Conservation (phyloP, 2,329 filamentous ascomycete genomes). For the Aspergillus brasiliensis region DNA sequence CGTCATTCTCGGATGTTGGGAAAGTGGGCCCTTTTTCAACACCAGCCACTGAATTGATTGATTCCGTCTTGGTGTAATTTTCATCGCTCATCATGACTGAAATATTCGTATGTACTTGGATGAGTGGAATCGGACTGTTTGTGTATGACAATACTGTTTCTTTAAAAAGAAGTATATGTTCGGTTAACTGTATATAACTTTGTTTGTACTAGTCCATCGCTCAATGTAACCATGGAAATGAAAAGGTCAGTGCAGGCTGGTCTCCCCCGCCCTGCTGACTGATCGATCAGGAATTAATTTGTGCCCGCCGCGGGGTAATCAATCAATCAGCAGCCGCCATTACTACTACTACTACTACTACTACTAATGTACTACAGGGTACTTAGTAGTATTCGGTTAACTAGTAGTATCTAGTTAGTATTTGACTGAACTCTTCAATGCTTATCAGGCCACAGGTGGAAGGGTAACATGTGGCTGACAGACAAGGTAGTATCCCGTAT, state of each 20-base stretch:
- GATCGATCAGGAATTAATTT: constrained; percentile 2
- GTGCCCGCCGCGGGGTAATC: constrained; percentile 9
- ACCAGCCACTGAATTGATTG: background rate
- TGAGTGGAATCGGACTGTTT: too few species aligned
- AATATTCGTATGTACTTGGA: too few species aligned
- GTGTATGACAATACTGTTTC: too few species aligned
- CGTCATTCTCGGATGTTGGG: constrained; percentile 5
- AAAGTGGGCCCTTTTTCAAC: constrained; percentile 6
- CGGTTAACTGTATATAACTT: too few species aligned
- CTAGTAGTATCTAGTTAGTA: too few species aligned
- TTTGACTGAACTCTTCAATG: background rate
- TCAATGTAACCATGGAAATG: constrained; percentile 12
- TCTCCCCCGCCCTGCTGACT: background rate
- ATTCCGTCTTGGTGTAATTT: background rate
- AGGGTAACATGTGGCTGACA: constrained; percentile 7
- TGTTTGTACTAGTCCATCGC: too few species aligned
- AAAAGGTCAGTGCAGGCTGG: background rate
- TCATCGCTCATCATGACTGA: background rate
- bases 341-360: too few species aligned
- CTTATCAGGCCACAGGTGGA: background rate
- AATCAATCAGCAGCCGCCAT: background rate
- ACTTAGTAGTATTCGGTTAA: too few species aligned
- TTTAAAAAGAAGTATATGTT: too few species aligned
- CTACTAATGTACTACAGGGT: too few species aligned
- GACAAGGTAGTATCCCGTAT: constrained; percentile 13